Base-by-base conservation (phyloP, 2,329 filamentous ascomycete genomes). In the Phoma sp. region DNA sequence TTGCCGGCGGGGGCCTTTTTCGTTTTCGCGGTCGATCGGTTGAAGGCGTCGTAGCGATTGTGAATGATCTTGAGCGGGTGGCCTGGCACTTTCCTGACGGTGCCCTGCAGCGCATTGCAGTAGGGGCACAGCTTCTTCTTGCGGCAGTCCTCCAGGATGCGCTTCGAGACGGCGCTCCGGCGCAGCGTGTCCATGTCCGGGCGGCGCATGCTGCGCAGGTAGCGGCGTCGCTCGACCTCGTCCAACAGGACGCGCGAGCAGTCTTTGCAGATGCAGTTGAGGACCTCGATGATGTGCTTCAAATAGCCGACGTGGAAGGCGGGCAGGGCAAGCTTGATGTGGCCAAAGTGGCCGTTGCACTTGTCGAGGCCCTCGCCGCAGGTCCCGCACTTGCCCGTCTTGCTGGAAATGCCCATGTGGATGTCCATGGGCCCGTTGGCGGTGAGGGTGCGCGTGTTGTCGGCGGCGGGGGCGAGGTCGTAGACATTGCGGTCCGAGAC, bases 291-390 rank as follows among this genome's bases (percentile, higher is more conserved):
- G 61, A 95, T 92, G 74, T 96, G 92, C 73, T 92, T 95, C 67
- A 99, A 85, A 73, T 97, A 99, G 33, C 95, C 95, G 62, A 98
- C 92, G 73, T 99, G 95, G 71, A 98, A 98, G 38, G 90, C 92
- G 4, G 95, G 95, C 46, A 99, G 81, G 1, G 94, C 91, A 13
- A 99, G 85, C 69, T 91, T 88, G 68, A 99, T 90, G 76, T 97
- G 89, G 41, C 95, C 95, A 71, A 98, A 99, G 76, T 99, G 95
- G 12, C 95, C 95, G 65, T 92, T 95, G 76, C 95, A 99, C 62
- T 89, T 87, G 67, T 92, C 85, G 27, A 98, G 81, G 15, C 87
- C 84, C 70, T 93, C 86, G 43, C 90, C 86, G 73, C 95, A 99
- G 13, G 95, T 98, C 38, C 85, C 81, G 74, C 95, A 99, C 55